Base-by-base conservation (phyloP, 1,284 basidiomycete species). In the Leccinum proliferum region DNA sequence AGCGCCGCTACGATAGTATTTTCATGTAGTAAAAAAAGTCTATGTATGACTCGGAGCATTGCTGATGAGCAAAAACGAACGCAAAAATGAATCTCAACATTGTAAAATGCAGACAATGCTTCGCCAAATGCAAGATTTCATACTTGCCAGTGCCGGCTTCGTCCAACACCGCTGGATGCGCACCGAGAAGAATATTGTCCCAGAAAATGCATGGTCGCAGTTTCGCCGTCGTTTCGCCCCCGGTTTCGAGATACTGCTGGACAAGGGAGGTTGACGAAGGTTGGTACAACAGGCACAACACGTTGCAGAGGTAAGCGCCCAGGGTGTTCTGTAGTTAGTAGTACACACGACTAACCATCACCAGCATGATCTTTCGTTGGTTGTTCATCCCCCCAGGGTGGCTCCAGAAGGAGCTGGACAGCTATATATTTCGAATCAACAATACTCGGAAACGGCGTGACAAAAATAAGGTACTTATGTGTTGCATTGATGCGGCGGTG, bases 171-270 rank as follows among this genome's bases (percentile, higher is more conserved):
- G 29, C 3, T 62, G 59, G 46, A 61, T 62, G 55, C 14, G 14
- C 3, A 61, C 57, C n/a, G 9, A 34, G 34, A 62, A 62, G 14
- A 62, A 62, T 5, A 41, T 62, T 1, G 5, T 57, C 0, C 62
- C 55, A 0, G 55, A 62, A 9, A 62, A 61, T 14, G 55, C 62
- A 1, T 61, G 59, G 62, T 62, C 55, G 0, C 55, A 62, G 7
- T 10, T 62, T 5, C n/a, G 7, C 1, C 10, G 15, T 1, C 29
- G 14, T 0, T 62, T 62, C 11, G 2, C 62, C 1, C 46, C 60
- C 1, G 62, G 59, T 2, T 62, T 62, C 5, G 62, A 62, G 37
- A 12, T 12, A 12, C 12, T 12, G 37, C 37, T 37, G 37, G 37
- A 37, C 37, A 14, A 39, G 37, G 37, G 37, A 14, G 37, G 37